Evolutionary conservation across 73 alveolate species (phyloP), one percentile per base, ranked within the genome.

Genomic region (Paramecium octaurelia): DNA sequence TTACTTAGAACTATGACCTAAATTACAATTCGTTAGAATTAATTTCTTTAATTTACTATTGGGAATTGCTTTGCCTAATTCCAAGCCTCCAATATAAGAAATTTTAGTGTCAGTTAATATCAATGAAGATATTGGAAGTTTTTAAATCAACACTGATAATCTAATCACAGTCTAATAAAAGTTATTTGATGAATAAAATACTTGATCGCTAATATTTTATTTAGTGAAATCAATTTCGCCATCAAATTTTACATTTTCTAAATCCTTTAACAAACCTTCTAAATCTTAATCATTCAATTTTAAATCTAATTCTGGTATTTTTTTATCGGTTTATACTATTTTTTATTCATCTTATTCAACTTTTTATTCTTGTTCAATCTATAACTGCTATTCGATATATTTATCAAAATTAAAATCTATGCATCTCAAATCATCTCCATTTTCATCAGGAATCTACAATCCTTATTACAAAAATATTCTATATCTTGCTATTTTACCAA

Each of bases 201-300:
- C 75, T 46, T 44, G n/a, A 80, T 80, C 91, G 3, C 64, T 18
- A 38, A 80, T 80, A 80, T 80, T 80, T 48, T 80, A 80, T 31
- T 35, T 46, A 23, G 70, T 24, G 9, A 80, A 80, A 24, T 44
- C 75, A 31, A 80, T 31, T 31, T 43, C 73, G 1, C 91, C 91
- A 42, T 80, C 44, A 80, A 18, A 80, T 44, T 80, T 9, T 0
- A 80, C 31, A 48, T 80, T 42, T 46, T 42, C 46, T 31, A 80
- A 14, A 48, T 80, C 91, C 12, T 21, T 42, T 21, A 80, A 27
- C 1, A 80, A 80, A 5, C 75, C 70, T 48, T 80, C 91, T 18
- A 80, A 21, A 80, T 80, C 91, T 18, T 40, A 12, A 46, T 80
- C 91, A 80, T 80, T 43, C 29, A 80, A 80, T 80, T 80, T 80